phyloP scores from a whole-genome alignment of 1,139 yeast species.

The Diutina siamensis region DNA sequence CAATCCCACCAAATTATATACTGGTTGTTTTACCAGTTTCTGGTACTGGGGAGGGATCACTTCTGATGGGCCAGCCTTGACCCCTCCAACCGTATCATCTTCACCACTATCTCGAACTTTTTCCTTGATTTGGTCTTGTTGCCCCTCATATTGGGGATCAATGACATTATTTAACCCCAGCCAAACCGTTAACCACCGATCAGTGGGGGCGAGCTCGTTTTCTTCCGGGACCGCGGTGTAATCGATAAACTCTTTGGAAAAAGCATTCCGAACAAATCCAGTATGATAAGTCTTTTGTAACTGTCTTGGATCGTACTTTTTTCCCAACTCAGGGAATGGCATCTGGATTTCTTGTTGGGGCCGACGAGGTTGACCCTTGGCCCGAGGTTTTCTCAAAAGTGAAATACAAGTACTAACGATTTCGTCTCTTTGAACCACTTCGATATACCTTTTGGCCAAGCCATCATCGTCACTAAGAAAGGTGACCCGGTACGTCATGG shows the following conservation, averaged over 20 bases:
- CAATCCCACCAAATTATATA: slow-evolving; percentile 26
- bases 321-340: slow-evolving; percentile 14
- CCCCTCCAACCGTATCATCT: not conserved
- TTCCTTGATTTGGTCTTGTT: no score
- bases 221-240: slow-evolving; percentile 27
- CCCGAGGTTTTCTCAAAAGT: slow-evolving; percentile 16
- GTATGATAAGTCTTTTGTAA: slow-evolving; percentile 26
- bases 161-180: slow-evolving; percentile 20
- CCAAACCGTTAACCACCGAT: slow-evolving; percentile 33
- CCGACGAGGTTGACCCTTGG: slow-evolving; percentile 6
- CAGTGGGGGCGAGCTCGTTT: slow-evolving; percentile 18
- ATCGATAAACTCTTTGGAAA: slow-evolving; percentile 26
- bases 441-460: slow-evolving; percentile 18
- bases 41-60: slow-evolving; percentile 15
- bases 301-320: slow-evolving; percentile 19
- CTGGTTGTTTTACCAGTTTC: slow-evolving; percentile 14
- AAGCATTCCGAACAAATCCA: slow-evolving; percentile 29
- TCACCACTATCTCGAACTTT: not conserved
- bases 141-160: not conserved
- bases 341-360: slow-evolving; percentile 10
- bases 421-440: slow-evolving; percentile 20
- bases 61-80: slow-evolving; percentile 8
- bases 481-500: slow-evolving; percentile 49
- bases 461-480: slow-evolving; percentile 28
- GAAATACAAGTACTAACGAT: slow-evolving; percentile 21